These are phyloP conservation scores for Suillus occidentalis DNA, from an alignment of 768 basidiomycete genomes.

Conservation along the genomic window DNA sequence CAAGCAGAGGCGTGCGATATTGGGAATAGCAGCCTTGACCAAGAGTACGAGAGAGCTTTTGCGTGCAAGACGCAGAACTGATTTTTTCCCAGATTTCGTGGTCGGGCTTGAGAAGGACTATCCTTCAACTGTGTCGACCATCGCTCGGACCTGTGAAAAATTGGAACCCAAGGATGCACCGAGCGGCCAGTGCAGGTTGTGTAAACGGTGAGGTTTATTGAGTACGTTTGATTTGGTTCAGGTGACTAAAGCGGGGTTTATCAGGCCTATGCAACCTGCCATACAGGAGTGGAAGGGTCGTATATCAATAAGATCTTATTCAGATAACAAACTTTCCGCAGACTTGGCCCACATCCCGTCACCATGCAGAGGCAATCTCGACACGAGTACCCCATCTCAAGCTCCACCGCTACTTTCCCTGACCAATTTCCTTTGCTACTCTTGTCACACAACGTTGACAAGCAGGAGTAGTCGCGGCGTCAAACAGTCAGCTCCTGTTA, in stretches of 20 bases:
- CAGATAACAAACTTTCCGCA: constrained; percentile 17
- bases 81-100: constrained; percentile 61
- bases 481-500: constrained; percentile 15
- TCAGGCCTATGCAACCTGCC: constrained; percentile 62
- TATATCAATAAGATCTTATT: constrained; percentile 66
- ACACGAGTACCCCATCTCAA: background rate
- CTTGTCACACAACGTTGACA: constrained; percentile 60
- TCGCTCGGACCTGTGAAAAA: constrained; percentile 79
- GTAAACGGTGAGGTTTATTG: constrained; percentile 52
- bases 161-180: constrained; percentile 63
- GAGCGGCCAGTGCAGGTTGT: constrained; percentile 54
- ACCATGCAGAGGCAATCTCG: background rate
- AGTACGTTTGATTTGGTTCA: background rate
- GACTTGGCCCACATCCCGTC: constrained; percentile 15
- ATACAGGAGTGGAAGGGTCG: constrained; percentile 72
- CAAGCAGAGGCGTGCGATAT: constrained; percentile 44
- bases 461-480: constrained; percentile 52
- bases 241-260: constrained; percentile 1
- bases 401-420: constrained; percentile 25
- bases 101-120: constrained; percentile 78
- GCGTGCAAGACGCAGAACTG: background rate
- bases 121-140: constrained; percentile 84
- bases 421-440: constrained; percentile 53
- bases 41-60: constrained; percentile 47
- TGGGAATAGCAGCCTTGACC: constrained; percentile 66